phyloP scores from a whole-genome alignment of 352 stramenopile genomes.

The Phytophthora syringae region DNA sequence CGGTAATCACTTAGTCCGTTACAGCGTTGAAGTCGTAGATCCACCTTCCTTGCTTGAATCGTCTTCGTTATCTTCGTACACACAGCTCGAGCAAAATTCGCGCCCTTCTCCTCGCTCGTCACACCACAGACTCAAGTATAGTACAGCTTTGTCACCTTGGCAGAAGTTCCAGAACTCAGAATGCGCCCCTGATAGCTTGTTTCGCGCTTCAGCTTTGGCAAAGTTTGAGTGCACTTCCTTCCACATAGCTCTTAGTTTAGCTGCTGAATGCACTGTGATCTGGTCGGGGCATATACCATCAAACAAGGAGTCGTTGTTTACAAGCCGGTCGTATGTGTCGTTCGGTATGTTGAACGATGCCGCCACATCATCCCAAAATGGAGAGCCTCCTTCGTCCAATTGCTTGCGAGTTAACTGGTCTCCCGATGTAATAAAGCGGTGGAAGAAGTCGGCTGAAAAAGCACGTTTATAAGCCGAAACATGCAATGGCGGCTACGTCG shows the following conservation, averaged over 20 bases:
- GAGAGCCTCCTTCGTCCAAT: not conserved
- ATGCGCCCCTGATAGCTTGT: not conserved
- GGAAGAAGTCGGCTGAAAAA: conserved; percentile 4
- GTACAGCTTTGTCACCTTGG: not conserved
- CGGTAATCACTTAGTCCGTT: too few species aligned
- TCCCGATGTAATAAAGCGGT: conserved; percentile 2
- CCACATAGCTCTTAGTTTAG: not conserved
- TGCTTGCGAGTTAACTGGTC: not conserved
- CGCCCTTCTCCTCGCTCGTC: not conserved
- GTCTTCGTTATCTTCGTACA: not conserved
- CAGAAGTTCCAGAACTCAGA: not conserved
- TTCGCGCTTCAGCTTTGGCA: not conserved
- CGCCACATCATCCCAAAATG: conserved; percentile 6
- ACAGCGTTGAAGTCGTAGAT: too few species aligned
- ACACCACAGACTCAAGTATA: not conserved
- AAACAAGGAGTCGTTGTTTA: not conserved
- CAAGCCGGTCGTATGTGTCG: not conserved
- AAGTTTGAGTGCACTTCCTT: not conserved
- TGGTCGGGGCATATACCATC: not conserved
- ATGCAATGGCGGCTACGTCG: not conserved
- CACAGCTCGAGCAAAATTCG: not conserved
- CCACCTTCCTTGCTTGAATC: not conserved
- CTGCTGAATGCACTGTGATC: not conserved
- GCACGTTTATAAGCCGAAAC: conserved; percentile 2
- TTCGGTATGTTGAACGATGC: not conserved